phyloP scores from a whole-genome alignment of 2,329 filamentous ascomycete species.

The Hypoxylon sp. region DNA sequence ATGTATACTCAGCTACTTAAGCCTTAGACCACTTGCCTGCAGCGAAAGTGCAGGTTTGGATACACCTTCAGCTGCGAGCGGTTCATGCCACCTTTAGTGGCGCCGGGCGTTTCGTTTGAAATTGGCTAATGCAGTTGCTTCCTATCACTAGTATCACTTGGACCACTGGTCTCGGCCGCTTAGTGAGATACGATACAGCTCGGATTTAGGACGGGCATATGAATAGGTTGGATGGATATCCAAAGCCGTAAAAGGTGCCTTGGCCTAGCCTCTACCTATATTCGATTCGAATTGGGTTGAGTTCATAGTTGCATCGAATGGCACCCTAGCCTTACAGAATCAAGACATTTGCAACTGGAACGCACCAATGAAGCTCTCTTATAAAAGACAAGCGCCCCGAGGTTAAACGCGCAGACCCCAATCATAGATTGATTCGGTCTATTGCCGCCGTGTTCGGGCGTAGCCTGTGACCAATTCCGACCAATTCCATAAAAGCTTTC shows the following conservation, averaged over 20 bases:
- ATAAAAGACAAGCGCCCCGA: background rate
- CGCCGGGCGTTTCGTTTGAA: constrained; percentile 2
- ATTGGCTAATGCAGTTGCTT: constrained; percentile 22
- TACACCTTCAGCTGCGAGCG: constrained; percentile 11
- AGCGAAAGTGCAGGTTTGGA: constrained; percentile 11
- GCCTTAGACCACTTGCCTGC: constrained; percentile 10
- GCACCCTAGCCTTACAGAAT: background rate
- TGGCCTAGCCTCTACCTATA: background rate
- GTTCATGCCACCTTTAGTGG: constrained; percentile 17
- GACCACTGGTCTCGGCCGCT: constrained; percentile 2
- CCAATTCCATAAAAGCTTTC: constrained; percentile 1
- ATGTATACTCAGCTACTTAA: constrained; percentile 1
- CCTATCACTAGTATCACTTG: constrained; percentile 21
- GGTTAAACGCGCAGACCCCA: constrained; percentile 1
- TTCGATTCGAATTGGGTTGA: background rate
- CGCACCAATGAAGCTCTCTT: background rate
- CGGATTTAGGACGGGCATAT: background rate
- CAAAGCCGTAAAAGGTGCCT: background rate
- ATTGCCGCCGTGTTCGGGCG: constrained; percentile 3
- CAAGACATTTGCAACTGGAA: background rate
- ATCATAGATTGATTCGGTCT: background rate
- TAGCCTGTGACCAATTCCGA: background rate
- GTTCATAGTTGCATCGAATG: background rate
- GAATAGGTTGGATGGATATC: background rate
- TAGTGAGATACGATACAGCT: constrained; percentile 8